Evolutionary conservation across 2,329 filamentous ascomycete species (phyloP), one percentile per base, ranked within the genome.

Genomic region (Colletotrichum gigasporum): DNA sequence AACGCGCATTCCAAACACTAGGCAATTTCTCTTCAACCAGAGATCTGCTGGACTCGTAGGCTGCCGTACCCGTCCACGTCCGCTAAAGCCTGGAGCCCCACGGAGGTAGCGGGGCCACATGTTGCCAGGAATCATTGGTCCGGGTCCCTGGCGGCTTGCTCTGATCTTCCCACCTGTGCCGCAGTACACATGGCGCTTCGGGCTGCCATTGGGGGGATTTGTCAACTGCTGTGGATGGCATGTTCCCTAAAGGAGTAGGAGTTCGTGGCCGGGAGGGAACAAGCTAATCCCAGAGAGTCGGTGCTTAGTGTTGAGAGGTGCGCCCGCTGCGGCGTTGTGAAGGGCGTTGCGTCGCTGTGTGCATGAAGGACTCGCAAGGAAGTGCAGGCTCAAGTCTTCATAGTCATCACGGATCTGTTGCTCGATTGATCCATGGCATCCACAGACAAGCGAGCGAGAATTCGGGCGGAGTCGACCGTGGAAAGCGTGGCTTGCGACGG

Each of bases 401-500:
- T 57, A 47, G 34, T 63, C 44, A 47, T 58, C 51, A 52, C 63
- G 58, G 58, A 63, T 63, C 58, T 41, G 58, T 63, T 65, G 51
- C 63, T 65, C 32, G 63, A 52, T 52, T 63, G 58, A 65, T 52
- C 52, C 39, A 22, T 51, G 52, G 16, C 51, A 52, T 45, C 44
- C 51, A 65, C 37, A 22, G 12, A 44, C 20, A 41, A 58, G 39
- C 51, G 39, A 56, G 51, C 52, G 58, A 63, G 48, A 61, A 64
- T 64, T 64, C 42, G 48, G 61, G 61, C 62, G 48, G 26, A 48
- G 32, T 47, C 32, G 39, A 16, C 39, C 47, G 37, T 61, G 37
- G 37, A 22, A 45, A 52, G 39, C 45, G 56, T 63, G 62, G 50
- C 50, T 57, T 62, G 57, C 37, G 58, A 20, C 52, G 16, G 37